phyloP scores from a whole-genome alignment of 129 eudicot species.

The Centrapalus pauciflorus region DNA sequence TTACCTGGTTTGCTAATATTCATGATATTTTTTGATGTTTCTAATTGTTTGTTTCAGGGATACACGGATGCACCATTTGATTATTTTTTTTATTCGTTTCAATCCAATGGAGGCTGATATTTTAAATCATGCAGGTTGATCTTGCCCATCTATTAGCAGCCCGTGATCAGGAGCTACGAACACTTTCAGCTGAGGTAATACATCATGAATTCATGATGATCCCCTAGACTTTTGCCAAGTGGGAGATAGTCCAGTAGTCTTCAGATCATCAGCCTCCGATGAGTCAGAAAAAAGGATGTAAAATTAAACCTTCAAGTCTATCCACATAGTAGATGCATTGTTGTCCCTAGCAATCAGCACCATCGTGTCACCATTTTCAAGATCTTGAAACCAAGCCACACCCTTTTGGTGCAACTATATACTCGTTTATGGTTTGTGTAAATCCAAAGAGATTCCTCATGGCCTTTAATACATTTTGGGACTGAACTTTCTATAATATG shows the following conservation, averaged over 20 bases:
- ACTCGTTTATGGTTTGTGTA: too few species aligned
- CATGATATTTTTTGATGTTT: not conserved
- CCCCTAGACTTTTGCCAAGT: not conserved
- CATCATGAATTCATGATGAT: not conserved
- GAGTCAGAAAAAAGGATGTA: not conserved
- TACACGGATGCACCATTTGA: not conserved
- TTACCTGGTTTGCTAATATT: constrained; percentile 1
- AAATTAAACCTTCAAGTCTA: not conserved
- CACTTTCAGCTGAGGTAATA: constrained; percentile 98
- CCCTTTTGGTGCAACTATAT: not conserved
- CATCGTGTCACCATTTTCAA: not conserved
- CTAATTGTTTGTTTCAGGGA: not conserved
- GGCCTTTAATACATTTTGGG: not conserved
- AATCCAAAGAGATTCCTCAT: not conserved
- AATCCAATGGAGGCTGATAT: too few species aligned
- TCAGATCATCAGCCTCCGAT: too few species aligned
- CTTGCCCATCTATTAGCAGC: constrained; percentile 95
- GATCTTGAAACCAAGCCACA: not conserved
- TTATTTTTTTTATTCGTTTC: too few species aligned
- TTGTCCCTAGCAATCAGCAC: not conserved
- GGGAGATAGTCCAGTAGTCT: too few species aligned
- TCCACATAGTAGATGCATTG: not conserved
- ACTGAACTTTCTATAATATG: not conserved
- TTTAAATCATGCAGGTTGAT: constrained; percentile 86
- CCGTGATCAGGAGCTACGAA: constrained; percentile 96